phyloP scores from a whole-genome alignment of 129 eudicot genomes.

The Rutidosis leptorrhynchoides region DNA sequence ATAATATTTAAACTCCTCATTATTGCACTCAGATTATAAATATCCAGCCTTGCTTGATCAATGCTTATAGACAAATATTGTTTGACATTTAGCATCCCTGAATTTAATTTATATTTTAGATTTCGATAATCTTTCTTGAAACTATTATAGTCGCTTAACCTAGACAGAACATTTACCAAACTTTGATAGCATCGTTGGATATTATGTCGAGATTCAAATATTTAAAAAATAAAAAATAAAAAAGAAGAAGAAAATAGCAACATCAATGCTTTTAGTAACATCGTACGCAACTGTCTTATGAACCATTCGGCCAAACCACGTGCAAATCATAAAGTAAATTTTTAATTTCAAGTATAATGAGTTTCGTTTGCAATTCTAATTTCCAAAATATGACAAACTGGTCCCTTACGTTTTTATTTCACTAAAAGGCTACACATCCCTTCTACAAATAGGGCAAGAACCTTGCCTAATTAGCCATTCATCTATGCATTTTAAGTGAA shows the following conservation, averaged over 20 bases:
- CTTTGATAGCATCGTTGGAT: background rate
- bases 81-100: too few species aligned
- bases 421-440: conserved; percentile 30
- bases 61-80: too few species aligned
- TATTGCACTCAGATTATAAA: too few species aligned
- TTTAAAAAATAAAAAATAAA: too few species aligned
- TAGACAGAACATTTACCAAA: background rate
- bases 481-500: conserved; percentile 67
- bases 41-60: too few species aligned
- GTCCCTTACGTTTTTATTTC: conserved; percentile 7
- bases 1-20: too few species aligned
- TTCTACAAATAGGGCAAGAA: conserved; percentile 73
- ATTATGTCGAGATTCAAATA: background rate
- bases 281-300: background rate
- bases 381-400: background rate
- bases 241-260: background rate
- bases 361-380: conserved; percentile 4
- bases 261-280: background rate
- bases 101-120: too few species aligned
- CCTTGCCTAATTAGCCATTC: conserved; percentile 67
- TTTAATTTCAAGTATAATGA: background rate
- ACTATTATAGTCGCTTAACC: too few species aligned
- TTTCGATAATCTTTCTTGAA: too few species aligned
- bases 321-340: background rate
- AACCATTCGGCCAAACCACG: conserved; percentile 5